A percentile compares a stretch with the other conserved stretches of the same genome.
Conservation (phyloP, 1,284 basidiomycete genomes). For the Xanthoconium separans region DNA sequence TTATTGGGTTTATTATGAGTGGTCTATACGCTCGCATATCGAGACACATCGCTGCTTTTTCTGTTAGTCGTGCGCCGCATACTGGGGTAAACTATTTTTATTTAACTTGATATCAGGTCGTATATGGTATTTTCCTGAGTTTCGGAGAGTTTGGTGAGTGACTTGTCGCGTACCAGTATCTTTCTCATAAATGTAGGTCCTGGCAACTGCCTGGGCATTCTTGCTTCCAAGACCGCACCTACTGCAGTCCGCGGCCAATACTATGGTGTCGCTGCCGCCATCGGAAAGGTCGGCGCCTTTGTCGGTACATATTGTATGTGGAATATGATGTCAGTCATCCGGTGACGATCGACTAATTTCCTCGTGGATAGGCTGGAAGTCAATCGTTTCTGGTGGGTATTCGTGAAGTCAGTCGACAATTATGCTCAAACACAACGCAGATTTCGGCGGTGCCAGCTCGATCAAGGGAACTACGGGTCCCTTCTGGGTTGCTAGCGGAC, state of each 20-base stretch:
- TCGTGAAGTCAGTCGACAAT: neutral
- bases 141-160: constrained; percentile 72
- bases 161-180: neutral
- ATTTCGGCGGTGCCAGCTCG: constrained; percentile 55
- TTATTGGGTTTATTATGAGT: constrained; percentile 85
- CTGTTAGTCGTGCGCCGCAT: constrained; percentile 42
- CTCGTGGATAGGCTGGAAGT: constrained; percentile 57
- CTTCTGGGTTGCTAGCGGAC: constrained; percentile 78
- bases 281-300: constrained; percentile 91
- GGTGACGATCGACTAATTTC: constrained; percentile 8
- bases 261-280: constrained; percentile 83
- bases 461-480: constrained; percentile 71
- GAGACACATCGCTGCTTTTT: constrained; percentile 74
- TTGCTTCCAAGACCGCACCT: constrained; percentile 81
- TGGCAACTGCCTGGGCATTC: constrained; percentile 77
- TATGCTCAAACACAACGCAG: constrained; percentile 36
- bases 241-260: constrained; percentile 86
- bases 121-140: constrained; percentile 90
- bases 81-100: neutral
- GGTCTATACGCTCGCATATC: constrained; percentile 67
- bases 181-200: constrained; percentile 45
- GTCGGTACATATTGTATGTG: constrained; percentile 72
- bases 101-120: constrained; percentile 41
- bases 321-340: neutral
- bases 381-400: constrained; percentile 58